Base-by-base conservation (phyloP, 164 flowering plant species). In the Akebia trifoliata region DNA sequence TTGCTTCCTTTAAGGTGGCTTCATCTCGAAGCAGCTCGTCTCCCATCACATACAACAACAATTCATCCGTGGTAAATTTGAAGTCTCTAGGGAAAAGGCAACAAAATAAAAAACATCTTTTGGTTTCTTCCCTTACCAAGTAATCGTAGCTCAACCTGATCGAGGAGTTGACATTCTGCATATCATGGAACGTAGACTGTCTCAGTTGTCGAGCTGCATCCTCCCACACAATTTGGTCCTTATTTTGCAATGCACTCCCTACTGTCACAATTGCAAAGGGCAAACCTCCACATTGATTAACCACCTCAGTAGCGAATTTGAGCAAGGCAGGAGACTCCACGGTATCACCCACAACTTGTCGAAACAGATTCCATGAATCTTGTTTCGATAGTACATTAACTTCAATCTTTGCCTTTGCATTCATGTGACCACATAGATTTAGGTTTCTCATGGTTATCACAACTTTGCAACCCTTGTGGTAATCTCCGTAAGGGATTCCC, bases 311-410 rank as follows among this genome's bases (percentile, higher is more conserved):
- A 18, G 74, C 74, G 7, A 61, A 6, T 4, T 45, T 10, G 8
- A 20, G 21, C 6, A 66, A 56, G 0, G 4, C 28, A 3, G 54
- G 55, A 18, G 26, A 17, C 8, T 57, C 17, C 5, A 44, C 64
- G 0, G 31, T 61, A 4, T 29, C 17, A 0, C 74, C 70, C 9
- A 50, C 67, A 40, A 35, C 58, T 54, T 40, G 38, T 35, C 36
- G 4, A 28, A 70, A 70, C 35, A 65, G 34, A 9, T 34, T 24
- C 74, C 74, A 70, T 18, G 74, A 50, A 18, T 62, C 74, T 26
- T 52, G 53, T 2, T 70, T 64, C 15, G 37, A 34, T 8, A 70
- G 36, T 6, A 48, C 12, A 8, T 62, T 47, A 14, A 70, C 56
- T 54, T 49, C 35, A 39, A 70, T 38, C 1, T 5, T 50, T 15